These are phyloP conservation scores for Starmerella vaccinii DNA, from an alignment of 805 yeast species.

Conservation along the genomic window DNA sequence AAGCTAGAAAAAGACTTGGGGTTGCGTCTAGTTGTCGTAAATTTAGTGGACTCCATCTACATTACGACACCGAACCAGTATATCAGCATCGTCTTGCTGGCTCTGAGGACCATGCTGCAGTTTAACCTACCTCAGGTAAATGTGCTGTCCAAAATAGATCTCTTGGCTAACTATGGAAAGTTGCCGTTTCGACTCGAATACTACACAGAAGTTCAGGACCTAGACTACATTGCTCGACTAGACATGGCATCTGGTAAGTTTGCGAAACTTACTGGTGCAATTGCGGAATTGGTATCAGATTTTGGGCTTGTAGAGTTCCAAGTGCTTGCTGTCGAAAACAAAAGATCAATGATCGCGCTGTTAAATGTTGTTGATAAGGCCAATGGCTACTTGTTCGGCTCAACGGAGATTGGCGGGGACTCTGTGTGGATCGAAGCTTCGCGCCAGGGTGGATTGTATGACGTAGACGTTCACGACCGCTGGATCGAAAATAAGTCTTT, in stretches of 20 bases:
- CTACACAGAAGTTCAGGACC: slow-evolving; percentile 87
- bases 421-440: slow-evolving; percentile 95
- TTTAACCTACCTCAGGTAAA: slow-evolving; percentile 87
- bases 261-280: slow-evolving; percentile 58
- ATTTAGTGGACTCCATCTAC: slow-evolving; percentile 72
- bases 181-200: slow-evolving; percentile 69
- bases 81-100: slow-evolving; percentile 65
- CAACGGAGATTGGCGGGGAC: slow-evolving; percentile 94
- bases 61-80: slow-evolving; percentile 83
- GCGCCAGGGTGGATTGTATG: slow-evolving; percentile 54
- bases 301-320: slow-evolving; percentile 80
- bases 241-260: slow-evolving; percentile 39
- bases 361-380: slow-evolving; percentile 77
- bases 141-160: slow-evolving; percentile 84
- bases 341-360: slow-evolving; percentile 77
- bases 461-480: slow-evolving; percentile 77
- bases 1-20: slow-evolving; percentile 52
- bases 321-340: slow-evolving; percentile 84
- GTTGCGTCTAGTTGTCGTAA: slow-evolving; percentile 61
- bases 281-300: slow-evolving; percentile 77
- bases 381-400: slow-evolving; percentile 85
- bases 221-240: slow-evolving; percentile 54
- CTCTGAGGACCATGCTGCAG: slow-evolving; percentile 86
- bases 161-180: slow-evolving; percentile 63
- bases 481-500: slow-evolving; percentile 81